Base-by-base conservation (phyloP, 2,329 filamentous ascomycete species). In the Pseudogymnoascus pannorum region DNA sequence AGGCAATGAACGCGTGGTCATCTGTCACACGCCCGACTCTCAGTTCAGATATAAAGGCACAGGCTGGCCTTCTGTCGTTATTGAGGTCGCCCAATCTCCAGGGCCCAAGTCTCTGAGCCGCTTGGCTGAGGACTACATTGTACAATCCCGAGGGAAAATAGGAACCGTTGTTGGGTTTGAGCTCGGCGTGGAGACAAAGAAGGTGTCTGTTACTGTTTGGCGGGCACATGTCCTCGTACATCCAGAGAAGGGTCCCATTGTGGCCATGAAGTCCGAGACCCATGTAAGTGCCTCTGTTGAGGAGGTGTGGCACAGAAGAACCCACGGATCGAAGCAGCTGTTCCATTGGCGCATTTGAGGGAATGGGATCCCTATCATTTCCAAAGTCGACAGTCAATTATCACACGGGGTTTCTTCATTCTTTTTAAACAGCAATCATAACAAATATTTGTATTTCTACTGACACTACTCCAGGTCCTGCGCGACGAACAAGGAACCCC, bases 371-470 rank as follows among this genome's bases (percentile, higher is more conserved):
- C 11, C 36, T 40, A 16, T 16, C 7, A 40, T 11, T 20, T 9
- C 36, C 16, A 18, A 16, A 16, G 8, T 7, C 16, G 11, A 16
- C 16, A n/a, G 5, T 11, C 9, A n/a, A 42, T 42, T 42, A 20
- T 42, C 38, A 42, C 38, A 20, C n/a, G 9, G 18, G 4, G 16
- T 18, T 20, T n/a, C n/a, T n/a, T n/a, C n/a, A n/a, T n/a, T n/a
- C n/a, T n/a, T n/a, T n/a, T n/a, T n/a, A n/a, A n/a, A n/a, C n/a
- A n/a, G n/a, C n/a, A 44, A n/a, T 44, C 6, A n/a, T 44, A 8
- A 44, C 6, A 44, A 44, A n/a, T 44, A 2, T 8, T 24, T 24
- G 72, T 67, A 72, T 69, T 65, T 63, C 48, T 35, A 18, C 54
- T 36, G n/a, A 35, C 11, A 48, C 20, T 48, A 48, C 42, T 48